A percentile compares a stretch with the other conserved stretches of the same genome.
These are phyloP conservation scores for Lumnitzera racemosa DNA, from an alignment of 345 rosid genomes.

Conservation along the genomic window DNA sequence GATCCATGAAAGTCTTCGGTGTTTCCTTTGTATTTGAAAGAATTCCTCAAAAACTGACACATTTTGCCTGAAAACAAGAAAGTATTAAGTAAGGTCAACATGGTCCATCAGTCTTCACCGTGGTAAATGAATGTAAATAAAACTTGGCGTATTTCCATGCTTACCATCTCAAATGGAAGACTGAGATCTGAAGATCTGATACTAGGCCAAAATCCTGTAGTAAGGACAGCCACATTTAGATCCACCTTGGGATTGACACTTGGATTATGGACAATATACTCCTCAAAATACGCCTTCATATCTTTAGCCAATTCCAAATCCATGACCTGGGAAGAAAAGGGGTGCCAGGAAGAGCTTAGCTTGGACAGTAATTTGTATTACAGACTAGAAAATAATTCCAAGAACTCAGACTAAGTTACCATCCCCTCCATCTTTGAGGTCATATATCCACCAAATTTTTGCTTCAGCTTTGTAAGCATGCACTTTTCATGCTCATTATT, in stretches of 20 bases:
- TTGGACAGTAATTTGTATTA: too few species aligned
- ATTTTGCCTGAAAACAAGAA: constrained; percentile 7
- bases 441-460: constrained; percentile 56
- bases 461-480: constrained; percentile 67
- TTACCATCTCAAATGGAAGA: constrained; percentile 12
- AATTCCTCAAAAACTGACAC: constrained; percentile 57
- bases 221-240: constrained; percentile 6
- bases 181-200: constrained; percentile 3
- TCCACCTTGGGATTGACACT: neutral
- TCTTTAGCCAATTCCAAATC: constrained; percentile 10
- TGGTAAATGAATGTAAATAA: neutral
- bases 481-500: constrained; percentile 71
- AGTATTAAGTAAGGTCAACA: neutral
- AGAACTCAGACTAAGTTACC: constrained; percentile 30
- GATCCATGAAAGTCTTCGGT: constrained; percentile 62
- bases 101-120: neutral
- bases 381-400: neutral
- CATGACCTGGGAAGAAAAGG: constrained; percentile 2
- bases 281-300: neutral
- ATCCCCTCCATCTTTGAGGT: constrained; percentile 83
- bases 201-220: constrained; percentile 10
- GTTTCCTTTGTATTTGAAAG: constrained; percentile 43
- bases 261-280: neutral
- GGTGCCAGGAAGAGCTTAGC: neutral
- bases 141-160: neutral